Conservation (phyloP, 345 rosid genomes). For the Euphorbia peplus region DNA sequence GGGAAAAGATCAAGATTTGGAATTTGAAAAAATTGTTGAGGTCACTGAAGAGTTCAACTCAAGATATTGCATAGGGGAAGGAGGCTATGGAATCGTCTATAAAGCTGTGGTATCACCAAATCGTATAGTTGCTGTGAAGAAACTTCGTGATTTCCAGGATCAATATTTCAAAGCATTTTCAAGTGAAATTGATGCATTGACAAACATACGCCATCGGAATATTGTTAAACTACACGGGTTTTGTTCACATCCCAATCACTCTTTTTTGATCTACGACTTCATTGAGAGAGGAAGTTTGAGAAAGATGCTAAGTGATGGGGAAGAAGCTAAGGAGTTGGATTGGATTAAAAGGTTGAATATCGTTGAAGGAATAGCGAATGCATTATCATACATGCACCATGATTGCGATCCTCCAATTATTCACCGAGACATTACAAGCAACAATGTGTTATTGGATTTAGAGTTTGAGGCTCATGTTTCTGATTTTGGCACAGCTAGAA, state of each 20-base stretch:
- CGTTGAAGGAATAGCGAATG: too few species aligned
- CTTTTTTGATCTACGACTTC: too few species aligned
- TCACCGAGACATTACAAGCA: neutral
- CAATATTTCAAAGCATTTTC: neutral
- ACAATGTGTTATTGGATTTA: neutral
- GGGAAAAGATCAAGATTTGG: neutral
- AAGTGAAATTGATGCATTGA: neutral
- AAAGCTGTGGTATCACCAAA: neutral
- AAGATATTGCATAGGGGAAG: neutral
- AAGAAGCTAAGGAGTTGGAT: too few species aligned
- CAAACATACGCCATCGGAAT: too few species aligned
- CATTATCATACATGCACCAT: too few species aligned
- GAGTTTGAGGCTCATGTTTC: too few species aligned
- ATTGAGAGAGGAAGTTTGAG: too few species aligned
- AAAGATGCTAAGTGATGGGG: too few species aligned
- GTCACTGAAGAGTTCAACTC: neutral
- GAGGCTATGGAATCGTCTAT: neutral
- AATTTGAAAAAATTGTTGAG: conserved; percentile 1
- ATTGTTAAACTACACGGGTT: too few species aligned
- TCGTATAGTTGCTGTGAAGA: neutral
- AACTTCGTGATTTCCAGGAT: neutral
- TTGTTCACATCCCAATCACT: too few species aligned
- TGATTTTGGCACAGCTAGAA: too few species aligned
- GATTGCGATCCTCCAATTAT: neutral
- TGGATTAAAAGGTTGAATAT: too few species aligned